Evolutionary conservation across 805 yeast species (phyloP), one percentile per base, ranked within the genome.

Genomic region (Candida argentea): DNA sequence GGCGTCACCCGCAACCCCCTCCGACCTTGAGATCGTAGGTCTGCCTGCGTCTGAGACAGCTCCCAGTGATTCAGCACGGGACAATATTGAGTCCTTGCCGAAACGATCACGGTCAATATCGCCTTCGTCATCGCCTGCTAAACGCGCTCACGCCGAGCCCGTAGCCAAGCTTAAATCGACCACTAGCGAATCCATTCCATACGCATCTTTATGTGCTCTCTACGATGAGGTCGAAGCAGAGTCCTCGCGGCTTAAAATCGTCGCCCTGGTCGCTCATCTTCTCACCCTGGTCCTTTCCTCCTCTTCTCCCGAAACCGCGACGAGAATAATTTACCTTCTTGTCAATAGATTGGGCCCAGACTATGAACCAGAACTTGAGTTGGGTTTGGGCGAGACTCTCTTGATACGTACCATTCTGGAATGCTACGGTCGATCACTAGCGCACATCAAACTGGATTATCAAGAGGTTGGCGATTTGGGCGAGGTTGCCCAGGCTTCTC

Each of bases 311-410:
- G 58, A 54, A n/a, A 64, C 72, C 24, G 55, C 91, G 29, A 65
- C 83, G 5, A 73, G 71, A 31, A 75, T 84, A 2, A 80, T 87
- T 1, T 91, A 89, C 43, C 65, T 91, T 11, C 81, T 82, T 55
- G 86, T 89, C 48, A 89, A 89, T 49, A 62, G 89, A 35, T 57
- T 87, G 6, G 95, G 96, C 0, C 98, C 98, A 0, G 98, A 91
- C 50, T 91, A 91, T 47, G 95, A 85, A 47, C 65, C 67, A 2
- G 96, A 93, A 17, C 58, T 89, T 32, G 98, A 91, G 46, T 61
- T 91, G 15, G 98, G 98, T 0, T 65, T 91, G 3, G 98, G 98
- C 11, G 98, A 91, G 51, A 76, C 93, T 2, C 49, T 91, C 7
- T 58, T 91, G 16, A 74, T 87, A 44, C 91, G 87, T 45, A 91